A percentile compares a stretch with the other conserved stretches of the same genome.
Conservation (phyloP, 257 asterid species). For the Solanum rostratum region DNA sequence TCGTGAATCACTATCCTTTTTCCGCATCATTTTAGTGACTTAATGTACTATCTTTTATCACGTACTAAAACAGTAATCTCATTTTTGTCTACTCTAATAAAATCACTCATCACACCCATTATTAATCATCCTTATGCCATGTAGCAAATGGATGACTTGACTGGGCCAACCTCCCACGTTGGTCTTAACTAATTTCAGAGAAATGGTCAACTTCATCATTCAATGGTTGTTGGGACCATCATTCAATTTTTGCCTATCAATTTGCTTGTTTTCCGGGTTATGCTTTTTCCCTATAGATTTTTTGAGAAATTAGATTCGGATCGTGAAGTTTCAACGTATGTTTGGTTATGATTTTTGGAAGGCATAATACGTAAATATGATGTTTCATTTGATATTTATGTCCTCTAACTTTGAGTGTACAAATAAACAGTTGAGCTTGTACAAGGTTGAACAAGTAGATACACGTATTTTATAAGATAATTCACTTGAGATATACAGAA, state of each 20-base stretch:
- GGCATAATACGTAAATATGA: accelerated
- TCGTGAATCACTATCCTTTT: background rate
- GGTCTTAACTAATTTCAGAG: background rate
- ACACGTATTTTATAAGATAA: accelerated
- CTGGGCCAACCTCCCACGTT: background rate
- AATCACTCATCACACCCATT: background rate
- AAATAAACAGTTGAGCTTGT: background rate
- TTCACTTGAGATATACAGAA: background rate
- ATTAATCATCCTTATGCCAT: no score
- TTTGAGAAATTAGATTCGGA: no score
- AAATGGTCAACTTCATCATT: background rate
- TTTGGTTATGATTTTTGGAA: background rate
- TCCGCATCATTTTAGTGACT: background rate
- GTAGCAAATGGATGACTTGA: background rate
- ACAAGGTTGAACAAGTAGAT: background rate
- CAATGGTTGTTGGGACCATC: background rate
- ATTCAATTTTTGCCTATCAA: background rate
- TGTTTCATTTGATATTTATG: background rate
- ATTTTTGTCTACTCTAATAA: background rate
- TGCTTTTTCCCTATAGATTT: background rate
- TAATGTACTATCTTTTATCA: no score
- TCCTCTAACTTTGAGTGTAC: background rate
- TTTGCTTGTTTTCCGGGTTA: background rate
- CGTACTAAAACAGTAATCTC: background rate
- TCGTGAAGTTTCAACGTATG: background rate